phyloP scores from a whole-genome alignment of 2,329 filamentous ascomycete genomes.

The Colletotrichum salicis region DNA sequence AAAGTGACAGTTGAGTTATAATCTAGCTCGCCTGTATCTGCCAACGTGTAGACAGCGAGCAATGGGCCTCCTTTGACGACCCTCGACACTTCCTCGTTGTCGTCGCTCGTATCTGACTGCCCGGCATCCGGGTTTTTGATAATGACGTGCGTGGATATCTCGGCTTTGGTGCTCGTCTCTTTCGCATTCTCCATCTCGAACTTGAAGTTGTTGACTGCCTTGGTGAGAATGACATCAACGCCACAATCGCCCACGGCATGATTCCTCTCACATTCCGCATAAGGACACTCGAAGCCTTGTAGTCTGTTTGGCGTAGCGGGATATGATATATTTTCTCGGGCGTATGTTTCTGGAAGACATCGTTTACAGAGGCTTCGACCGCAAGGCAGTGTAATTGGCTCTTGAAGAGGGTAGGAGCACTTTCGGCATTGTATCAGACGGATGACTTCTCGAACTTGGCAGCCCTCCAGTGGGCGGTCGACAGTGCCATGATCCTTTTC shows the following conservation, averaged over 20 bases:
- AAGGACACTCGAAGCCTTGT: constrained; percentile 80
- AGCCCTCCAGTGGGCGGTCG: constrained; percentile 43
- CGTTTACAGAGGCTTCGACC: constrained; percentile 79
- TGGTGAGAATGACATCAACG: constrained; percentile 80
- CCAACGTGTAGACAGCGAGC: constrained; percentile 73
- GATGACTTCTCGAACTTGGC: constrained; percentile 72
- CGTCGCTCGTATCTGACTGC: constrained; percentile 46
- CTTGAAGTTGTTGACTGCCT: constrained; percentile 71
- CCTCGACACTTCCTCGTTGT: constrained; percentile 44
- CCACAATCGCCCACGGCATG: constrained; percentile 83
- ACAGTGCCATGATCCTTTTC: constrained; percentile 34
- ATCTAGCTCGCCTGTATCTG: constrained; percentile 67
- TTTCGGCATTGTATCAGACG: constrained; percentile 80
- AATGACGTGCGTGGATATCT: constrained; percentile 53
- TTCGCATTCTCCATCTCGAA: constrained; percentile 59
- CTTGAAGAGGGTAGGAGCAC: constrained; percentile 75
- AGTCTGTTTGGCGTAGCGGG: constrained; percentile 74
- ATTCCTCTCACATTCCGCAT: constrained; percentile 71
- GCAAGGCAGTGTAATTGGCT: constrained; percentile 83
- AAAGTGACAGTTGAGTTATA: constrained; percentile 68
- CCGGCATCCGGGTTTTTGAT: constrained; percentile 24
- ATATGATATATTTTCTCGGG: constrained; percentile 79
- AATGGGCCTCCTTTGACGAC: constrained; percentile 68
- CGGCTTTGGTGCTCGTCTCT: constrained; percentile 45
- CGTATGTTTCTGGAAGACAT: constrained; percentile 76